A percentile compares a stretch with the other conserved stretches of the same genome.
Conservation (phyloP, 139 green algal genomes). For the Picochlorum sp. region DNA sequence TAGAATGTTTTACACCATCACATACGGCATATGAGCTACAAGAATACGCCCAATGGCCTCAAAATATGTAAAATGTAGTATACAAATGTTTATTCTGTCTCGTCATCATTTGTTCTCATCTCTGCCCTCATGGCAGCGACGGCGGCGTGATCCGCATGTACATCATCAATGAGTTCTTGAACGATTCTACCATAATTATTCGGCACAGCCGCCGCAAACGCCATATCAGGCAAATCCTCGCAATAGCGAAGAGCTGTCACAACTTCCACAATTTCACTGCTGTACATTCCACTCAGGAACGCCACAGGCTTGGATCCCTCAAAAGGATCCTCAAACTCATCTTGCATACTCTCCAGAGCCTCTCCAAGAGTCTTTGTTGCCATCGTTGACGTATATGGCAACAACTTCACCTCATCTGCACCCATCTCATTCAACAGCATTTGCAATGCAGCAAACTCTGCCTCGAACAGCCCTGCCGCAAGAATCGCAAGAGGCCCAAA, state of each 20-base stretch:
- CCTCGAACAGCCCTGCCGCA: constrained; percentile 1
- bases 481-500: constrained; percentile 13
- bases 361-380: constrained; percentile 5
- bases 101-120: background rate
- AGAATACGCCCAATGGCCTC: constrained; percentile 25
- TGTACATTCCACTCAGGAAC: constrained; percentile 13
- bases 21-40: constrained; percentile 20
- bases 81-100: constrained; percentile 1
- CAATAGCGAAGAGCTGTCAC: constrained; percentile 8
- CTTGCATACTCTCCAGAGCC: background rate
- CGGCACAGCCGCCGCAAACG: constrained; percentile 16
- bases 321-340: background rate
- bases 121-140: constrained; percentile 2
- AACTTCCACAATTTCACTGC: constrained; percentile 10
- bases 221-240: constrained; percentile 4
- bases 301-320: background rate
- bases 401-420: constrained; percentile 4
- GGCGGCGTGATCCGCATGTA: constrained; percentile 6
- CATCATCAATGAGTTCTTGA: constrained; percentile 12
- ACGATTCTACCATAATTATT: constrained; percentile 8
- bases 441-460: constrained; percentile 10
- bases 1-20: constrained; percentile 1
- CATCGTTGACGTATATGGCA: background rate
- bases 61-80: background rate
- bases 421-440: constrained; percentile 6